phyloP scores from a whole-genome alignment of 2,329 filamentous ascomycete species.

The Tricladium varicosporioides region DNA sequence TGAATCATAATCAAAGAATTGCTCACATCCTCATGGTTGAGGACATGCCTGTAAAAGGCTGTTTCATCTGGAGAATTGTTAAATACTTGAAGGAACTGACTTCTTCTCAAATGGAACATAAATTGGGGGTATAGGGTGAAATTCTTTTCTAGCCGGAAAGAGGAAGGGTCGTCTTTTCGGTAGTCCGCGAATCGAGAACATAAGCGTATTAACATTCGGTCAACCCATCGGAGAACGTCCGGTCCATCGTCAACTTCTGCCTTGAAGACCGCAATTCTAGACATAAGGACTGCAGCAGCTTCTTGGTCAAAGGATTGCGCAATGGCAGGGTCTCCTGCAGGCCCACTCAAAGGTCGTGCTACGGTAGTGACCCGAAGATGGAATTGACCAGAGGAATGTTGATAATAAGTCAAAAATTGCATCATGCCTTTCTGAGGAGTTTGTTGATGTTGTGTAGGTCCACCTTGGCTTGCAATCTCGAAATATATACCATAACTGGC shows the following conservation, averaged over 20 bases:
- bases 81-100: conserved; percentile 97
- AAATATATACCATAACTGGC: conserved; percentile 97
- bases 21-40: conserved; percentile 95
- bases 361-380: conserved; percentile 95
- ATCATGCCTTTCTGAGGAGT: conserved; percentile 91
- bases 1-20: conserved; percentile 99
- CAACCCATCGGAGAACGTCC: conserved; percentile 97
- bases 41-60: conserved; percentile 95
- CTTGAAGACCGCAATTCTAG: conserved; percentile 98
- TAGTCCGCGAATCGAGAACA: conserved; percentile 98
- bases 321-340: conserved; percentile 89
- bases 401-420: conserved; percentile 98
- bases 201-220: conserved; percentile 94
- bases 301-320: conserved; percentile 98
- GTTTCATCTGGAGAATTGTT: conserved; percentile 99
- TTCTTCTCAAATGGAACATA: conserved; percentile 97
- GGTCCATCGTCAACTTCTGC: conserved; percentile 97
- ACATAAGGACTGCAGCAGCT: conserved; percentile 96
- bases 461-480: conserved; percentile 92
- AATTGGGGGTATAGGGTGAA: conserved; percentile 99
- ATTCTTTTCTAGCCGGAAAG: conserved; percentile 96
- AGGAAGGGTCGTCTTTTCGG: conserved; percentile 94
- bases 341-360: conserved; percentile 85
- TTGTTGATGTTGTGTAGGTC: conserved; percentile 80
- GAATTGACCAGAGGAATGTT: conserved; percentile 94